A percentile compares a stretch with the other conserved stretches of the same genome.
phyloP scores from a whole-genome alignment of 371 early-diverging fungal species.

The Chytridium lagenaria region DNA sequence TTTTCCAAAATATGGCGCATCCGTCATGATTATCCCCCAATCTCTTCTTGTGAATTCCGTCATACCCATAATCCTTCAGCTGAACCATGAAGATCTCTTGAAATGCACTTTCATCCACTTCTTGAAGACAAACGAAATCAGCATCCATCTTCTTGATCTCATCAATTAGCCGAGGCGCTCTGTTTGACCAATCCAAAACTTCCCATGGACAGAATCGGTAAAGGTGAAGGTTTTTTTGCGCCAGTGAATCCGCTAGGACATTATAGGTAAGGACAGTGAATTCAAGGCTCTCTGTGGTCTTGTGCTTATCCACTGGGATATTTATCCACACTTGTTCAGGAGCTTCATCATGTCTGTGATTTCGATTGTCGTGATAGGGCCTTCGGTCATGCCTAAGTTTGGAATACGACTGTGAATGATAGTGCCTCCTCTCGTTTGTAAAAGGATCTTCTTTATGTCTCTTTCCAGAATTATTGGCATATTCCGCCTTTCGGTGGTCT shows the following conservation, averaged over 20 bases:
- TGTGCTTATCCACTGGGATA: neutral
- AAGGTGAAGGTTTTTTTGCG: conserved; percentile 21
- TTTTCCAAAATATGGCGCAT: conserved; percentile 26
- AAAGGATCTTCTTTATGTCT: too few species aligned
- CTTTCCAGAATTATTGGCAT: too few species aligned
- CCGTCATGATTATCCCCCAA: conserved; percentile 26
- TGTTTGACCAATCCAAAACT: conserved; percentile 8
- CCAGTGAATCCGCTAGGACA: conserved; percentile 31
- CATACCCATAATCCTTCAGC: conserved; percentile 8
- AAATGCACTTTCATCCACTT: conserved; percentile 30
- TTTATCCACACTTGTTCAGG: neutral
- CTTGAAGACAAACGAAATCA: conserved; percentile 33
- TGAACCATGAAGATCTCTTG: neutral
- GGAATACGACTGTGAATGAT: too few species aligned
- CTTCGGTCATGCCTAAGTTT: too few species aligned
- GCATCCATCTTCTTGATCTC: conserved; percentile 13
- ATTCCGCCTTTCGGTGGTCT: too few species aligned
- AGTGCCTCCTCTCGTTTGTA: too few species aligned
- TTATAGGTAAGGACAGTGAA: conserved; percentile 35
- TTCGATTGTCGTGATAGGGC: too few species aligned
- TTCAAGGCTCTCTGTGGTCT: neutral
- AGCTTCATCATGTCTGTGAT: too few species aligned
- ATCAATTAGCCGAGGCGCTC: conserved; percentile 3
- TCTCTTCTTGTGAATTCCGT: conserved; percentile 11
- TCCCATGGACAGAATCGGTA: conserved; percentile 11